A percentile compares a stretch with the other conserved stretches of the same genome.
Evolutionary conservation across 345 rosid species (phyloP).

Genomic region (Cardamine chenopodiifolia): DNA sequence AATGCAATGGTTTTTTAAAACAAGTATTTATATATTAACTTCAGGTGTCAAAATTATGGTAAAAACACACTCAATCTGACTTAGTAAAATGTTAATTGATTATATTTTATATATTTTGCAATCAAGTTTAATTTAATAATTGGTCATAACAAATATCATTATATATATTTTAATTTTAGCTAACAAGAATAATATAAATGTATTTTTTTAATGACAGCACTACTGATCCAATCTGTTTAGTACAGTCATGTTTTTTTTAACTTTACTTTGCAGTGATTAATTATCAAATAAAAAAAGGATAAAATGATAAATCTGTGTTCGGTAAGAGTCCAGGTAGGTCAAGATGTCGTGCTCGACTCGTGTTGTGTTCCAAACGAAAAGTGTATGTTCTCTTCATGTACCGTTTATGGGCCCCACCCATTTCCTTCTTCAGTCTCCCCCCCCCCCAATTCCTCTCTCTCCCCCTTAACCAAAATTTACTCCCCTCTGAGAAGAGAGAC

Average conservation of each 20-base stretch:
- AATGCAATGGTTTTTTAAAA: neutral
- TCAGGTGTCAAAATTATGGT: neutral
- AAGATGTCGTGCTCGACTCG: slow-evolving; percentile 45
- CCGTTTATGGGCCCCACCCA: slow-evolving; percentile 36
- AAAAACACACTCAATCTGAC: neutral
- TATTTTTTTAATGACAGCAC: too few species aligned
- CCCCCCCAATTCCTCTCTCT: slow-evolving; percentile 18
- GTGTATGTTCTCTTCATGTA: slow-evolving; percentile 47
- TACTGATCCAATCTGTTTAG: neutral
- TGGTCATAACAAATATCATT: too few species aligned
- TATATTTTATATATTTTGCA: neutral
- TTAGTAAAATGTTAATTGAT: neutral
- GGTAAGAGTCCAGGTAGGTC: slow-evolving; percentile 45
- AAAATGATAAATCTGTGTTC: neutral
- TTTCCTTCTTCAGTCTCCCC: slow-evolving; percentile 17
- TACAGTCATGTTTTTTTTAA: neutral
- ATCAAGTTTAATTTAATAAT: too few species aligned
- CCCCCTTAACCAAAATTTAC: slow-evolving; percentile 11
- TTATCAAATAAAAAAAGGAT: neutral
- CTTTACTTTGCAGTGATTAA: neutral
- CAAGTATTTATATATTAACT: too few species aligned
- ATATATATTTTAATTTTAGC: neutral
- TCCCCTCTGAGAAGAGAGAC: neutral
- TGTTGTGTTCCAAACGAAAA: slow-evolving; percentile 44
- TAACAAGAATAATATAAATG: too few species aligned